Evolutionary conservation across 257 asterid genomes (phyloP), one percentile per base, ranked within the genome.

Genomic region (Verbascum thapsus): DNA sequence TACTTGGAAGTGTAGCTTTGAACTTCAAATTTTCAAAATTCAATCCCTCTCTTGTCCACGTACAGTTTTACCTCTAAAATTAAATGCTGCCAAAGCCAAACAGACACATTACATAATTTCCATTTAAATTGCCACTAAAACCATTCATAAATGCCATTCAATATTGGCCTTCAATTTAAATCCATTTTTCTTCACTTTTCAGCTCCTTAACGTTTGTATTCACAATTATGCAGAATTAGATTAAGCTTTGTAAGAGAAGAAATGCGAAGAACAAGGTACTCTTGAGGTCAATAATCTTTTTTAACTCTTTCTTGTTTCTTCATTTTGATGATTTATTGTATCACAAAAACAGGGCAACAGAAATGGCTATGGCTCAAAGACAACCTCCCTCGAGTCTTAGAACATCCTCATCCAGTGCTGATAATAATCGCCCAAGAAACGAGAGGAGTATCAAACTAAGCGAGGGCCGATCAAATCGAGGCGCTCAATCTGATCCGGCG

Each of bases 391-490:
- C 76, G 13, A 70, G 19, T 47, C 54, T 49, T 30, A 43, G 70
- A 41, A 48, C 73, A 0, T 70, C 80, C 12, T 65, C 73, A 64
- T 66, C 76, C 32, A 26, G 32, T 26, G 2, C 32, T 5, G 32
- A 26, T 26, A 26, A 65, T 35, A 26, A 65, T 35, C 88, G 88
- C 18, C 45, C 88, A 0, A 67, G 74, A 22, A 72, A 81, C 13
- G 88, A 85, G 23, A 62, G 85, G 80, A 85, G 89, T 64, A 87
- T 94, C 10, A 88, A 75, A 53, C 71, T 84, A 9, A 57, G 80
- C 37, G 81, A 66, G 0, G 83, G 84, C 0, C 81, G 83, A 62
- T 69, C 96, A 1, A 95, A 95, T 1, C 79, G 88, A 8, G 74
- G 81, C 6, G 3, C 85, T 5, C 88, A 80, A 26, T 63, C 87